Evolutionary conservation across 78 protist genomes (phyloP).

Genomic region (Cavenderia fasciculata): DNA sequence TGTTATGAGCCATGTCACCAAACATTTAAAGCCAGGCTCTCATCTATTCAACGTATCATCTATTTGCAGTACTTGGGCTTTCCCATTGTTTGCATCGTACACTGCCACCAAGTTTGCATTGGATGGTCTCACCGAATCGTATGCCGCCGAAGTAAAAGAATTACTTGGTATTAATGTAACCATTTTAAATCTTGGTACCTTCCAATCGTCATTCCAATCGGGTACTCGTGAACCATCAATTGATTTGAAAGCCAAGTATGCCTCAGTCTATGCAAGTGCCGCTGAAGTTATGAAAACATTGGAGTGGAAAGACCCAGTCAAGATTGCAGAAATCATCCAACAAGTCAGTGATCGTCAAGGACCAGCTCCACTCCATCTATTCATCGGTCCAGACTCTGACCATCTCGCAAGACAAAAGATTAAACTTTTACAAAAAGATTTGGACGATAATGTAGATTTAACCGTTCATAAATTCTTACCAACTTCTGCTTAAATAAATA

Average conservation of each 20-base stretch:
- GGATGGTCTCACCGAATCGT: constrained; percentile 1
- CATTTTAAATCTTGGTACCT: constrained; percentile 12
- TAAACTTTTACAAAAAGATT: neutral
- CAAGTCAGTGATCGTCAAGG: no score
- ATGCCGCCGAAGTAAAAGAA: neutral
- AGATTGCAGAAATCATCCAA: no score
- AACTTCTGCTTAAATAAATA: no score
- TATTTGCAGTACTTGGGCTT: neutral
- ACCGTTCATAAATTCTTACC: no score
- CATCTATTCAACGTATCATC: constrained; percentile 17
- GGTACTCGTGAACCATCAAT: no score
- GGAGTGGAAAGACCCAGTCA: no score
- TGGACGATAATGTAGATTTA: no score
- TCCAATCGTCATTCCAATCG: no score
- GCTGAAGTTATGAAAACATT: no score
- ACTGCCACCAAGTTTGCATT: constrained; percentile 30
- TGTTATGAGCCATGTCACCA: neutral
- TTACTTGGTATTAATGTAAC: neutral
- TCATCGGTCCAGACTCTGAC: neutral
- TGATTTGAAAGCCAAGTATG: no score
- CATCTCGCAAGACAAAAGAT: neutral
- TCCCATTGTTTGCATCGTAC: neutral
- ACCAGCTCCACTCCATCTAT: constrained; percentile 2
- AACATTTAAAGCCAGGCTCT: neutral
- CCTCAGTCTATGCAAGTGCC: no score